Evolutionary conservation across 768 basidiomycete genomes (phyloP).

Genomic region (Termitomyces sp.): DNA sequence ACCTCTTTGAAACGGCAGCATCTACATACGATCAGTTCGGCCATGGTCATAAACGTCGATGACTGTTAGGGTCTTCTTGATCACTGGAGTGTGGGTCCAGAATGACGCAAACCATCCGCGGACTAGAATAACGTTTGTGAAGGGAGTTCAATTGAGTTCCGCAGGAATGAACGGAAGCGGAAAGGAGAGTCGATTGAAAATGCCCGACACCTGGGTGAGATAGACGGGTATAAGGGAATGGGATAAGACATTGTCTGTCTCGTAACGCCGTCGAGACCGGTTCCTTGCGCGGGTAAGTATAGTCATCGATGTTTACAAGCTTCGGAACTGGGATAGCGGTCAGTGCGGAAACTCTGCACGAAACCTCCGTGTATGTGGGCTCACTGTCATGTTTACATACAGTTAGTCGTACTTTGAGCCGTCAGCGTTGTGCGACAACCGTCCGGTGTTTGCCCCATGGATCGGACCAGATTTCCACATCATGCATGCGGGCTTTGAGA

Average conservation of each 20-base stretch:
- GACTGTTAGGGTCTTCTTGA: background rate
- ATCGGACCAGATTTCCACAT: conserved; percentile 71
- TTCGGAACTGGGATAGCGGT: background rate
- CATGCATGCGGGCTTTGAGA: conserved; percentile 35
- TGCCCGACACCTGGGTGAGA: background rate
- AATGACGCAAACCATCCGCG: background rate
- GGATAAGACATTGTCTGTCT: background rate
- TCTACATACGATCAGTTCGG: background rate
- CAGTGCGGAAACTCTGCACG: background rate
- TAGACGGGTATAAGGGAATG: background rate
- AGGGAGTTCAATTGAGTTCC: background rate
- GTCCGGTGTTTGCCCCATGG: conserved; percentile 74
- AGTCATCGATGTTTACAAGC: conserved; percentile 4
- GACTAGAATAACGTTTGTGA: background rate
- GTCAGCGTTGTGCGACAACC: conserved; percentile 50
- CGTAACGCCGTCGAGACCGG: background rate
- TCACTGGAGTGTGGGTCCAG: background rate
- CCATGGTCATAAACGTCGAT: background rate
- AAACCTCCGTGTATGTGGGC: background rate
- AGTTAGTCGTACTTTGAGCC: background rate
- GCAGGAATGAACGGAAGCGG: background rate
- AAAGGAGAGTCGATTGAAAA: background rate
- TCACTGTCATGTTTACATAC: conserved; percentile 1
- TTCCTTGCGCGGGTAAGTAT: background rate
- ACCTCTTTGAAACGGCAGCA: too few relatives aligned